Base-by-base conservation (phyloP, 495 filamentous ascomycete species). In the Penicillium robsamsonii region DNA sequence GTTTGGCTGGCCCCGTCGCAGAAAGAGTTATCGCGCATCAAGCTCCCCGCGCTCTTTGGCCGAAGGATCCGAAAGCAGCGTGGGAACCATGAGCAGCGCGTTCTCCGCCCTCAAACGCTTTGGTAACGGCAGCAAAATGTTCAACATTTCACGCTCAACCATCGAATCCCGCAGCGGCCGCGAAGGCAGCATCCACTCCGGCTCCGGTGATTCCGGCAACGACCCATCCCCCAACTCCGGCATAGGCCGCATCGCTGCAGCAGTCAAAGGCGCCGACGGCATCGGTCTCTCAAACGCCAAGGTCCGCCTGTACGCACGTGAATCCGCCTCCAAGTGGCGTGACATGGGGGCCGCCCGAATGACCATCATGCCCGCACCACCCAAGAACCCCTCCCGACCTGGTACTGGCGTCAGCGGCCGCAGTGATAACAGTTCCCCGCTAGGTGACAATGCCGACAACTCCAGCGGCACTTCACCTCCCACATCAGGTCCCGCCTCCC, bases 331-430 rank as follows among this genome's bases (percentile, higher is more conserved):
- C 35, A 90, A 88, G 64, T 98, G 94, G 94, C 84, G 88, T 29
- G 92, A 97, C 62, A 86, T 93, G 76, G 92, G 93, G 51, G 84
- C 88, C 45, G 92, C 92, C 47, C 78, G 85, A 29, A 70, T 98
- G 31, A 88, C 87, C 30, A 91, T 97, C 63, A 84, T 88, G 70
- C 87, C 87, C 9, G 85, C 87, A 1, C 75, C 83, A 17, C 51
- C 37, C 72, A 79, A 24, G 81, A 82, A 30, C 75, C 81, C 59
- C 63, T 77, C 35, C n/a, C 66, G 67, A 20, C 70, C 70, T 11
- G 64, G 66, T 42, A 72, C 69, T 4, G 70, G 70, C 13, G 57
- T 63, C 49, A 71, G 66, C 53, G 62, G 40, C 54, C 57, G 56
- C 38, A 70, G 59, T 59, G 70, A 62, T 27, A 58, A 57, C 59